These are phyloP conservation scores for Venturiaceae sp. DNA, from an alignment of 2,329 filamentous ascomycete species.

Conservation along the genomic window DNA sequence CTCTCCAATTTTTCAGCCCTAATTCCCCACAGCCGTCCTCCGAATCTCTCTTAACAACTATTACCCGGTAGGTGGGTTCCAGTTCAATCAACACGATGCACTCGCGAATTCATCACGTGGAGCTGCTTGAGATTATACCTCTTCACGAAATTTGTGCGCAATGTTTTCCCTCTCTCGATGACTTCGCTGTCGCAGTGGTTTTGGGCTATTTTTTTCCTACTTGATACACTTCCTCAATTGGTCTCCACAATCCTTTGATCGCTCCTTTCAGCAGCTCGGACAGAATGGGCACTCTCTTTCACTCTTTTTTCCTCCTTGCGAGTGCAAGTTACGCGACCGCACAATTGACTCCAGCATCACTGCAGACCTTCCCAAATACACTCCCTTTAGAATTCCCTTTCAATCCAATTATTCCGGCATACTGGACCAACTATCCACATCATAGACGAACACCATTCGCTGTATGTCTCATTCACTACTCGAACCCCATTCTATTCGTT, in stretches of 20 bases:
- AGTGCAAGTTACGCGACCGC: background rate
- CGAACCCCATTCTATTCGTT: background rate
- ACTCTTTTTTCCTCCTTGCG: background rate
- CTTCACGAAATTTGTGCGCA: background rate
- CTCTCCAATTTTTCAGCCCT: background rate
- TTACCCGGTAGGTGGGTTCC: background rate
- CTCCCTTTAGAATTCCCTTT: conserved; percentile 42
- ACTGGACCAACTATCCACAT: conserved; percentile 53
- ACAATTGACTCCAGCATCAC: background rate
- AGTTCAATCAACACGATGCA: background rate
- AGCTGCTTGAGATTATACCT: background rate
- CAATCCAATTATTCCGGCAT: conserved; percentile 48
- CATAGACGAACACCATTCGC: conserved; percentile 54
- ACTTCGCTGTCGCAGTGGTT: too few relatives aligned
- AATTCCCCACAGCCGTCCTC: background rate
- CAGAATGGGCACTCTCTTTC: background rate
- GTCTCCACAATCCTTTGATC: background rate
- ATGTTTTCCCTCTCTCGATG: background rate
- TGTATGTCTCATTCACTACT: conserved; percentile 8
- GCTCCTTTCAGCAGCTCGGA: too few relatives aligned
- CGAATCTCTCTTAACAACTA: background rate
- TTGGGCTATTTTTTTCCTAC: background rate
- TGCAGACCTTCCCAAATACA: conserved; percentile 15
- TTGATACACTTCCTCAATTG: background rate
- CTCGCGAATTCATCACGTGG: background rate